These are phyloP conservation scores for Multifurca ochricompacta DNA, from an alignment of 768 basidiomycete genomes.

Conservation along the genomic window DNA sequence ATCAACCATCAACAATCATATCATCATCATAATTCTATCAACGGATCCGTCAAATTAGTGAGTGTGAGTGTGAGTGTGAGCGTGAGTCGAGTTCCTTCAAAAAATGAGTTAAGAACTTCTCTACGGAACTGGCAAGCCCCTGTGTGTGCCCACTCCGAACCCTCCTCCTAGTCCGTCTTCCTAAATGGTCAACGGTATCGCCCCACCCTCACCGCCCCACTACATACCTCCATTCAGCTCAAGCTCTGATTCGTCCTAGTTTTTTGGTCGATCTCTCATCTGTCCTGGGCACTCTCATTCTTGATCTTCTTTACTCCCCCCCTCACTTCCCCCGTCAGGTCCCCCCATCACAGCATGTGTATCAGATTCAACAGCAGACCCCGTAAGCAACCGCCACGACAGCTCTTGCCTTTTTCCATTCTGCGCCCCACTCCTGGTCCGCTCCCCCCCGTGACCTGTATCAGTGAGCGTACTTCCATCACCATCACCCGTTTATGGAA, in stretches of 20 bases:
- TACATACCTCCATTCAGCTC: slow-evolving; percentile 8
- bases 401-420: background rate
- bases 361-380: background rate
- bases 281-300: background rate
- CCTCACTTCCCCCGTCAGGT: background rate
- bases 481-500: background rate
- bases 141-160: background rate
- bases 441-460: slow-evolving; percentile 5
- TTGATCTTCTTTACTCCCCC: background rate
- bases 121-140: slow-evolving; percentile 5
- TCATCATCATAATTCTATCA: slow-evolving; percentile 6
- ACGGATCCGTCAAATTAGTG: slow-evolving; percentile 8
- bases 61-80: too few relatives aligned
- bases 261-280: slow-evolving; percentile 5
- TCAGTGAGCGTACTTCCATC: background rate
- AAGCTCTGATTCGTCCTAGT: slow-evolving; percentile 1
- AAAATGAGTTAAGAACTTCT: slow-evolving; percentile 9
- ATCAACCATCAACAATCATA: too few relatives aligned
- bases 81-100: too few relatives aligned
- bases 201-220: too few relatives aligned
- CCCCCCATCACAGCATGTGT: background rate
- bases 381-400: background rate
- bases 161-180: background rate
- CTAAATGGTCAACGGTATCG: slow-evolving; percentile 6
- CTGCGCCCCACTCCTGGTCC: background rate